Conservation (phyloP, 768 basidiomycete species). For the Podaxis carcinomalis region DNA sequence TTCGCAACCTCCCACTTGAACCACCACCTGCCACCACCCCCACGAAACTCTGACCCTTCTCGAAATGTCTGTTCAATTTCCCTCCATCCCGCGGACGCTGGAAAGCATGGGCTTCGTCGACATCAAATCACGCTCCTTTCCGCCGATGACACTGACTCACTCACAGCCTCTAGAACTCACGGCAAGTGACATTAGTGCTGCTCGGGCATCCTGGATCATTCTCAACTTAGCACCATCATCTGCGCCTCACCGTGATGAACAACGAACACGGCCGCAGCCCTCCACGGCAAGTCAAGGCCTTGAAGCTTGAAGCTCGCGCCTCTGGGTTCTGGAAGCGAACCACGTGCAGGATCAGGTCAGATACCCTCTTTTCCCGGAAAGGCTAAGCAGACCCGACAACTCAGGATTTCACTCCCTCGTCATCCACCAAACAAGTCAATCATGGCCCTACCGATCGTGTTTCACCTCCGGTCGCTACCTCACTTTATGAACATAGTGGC, state of each 20-base stretch:
- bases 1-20: not conserved
- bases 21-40: not conserved
- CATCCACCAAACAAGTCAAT: not conserved
- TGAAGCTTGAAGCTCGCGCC: not conserved
- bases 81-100: slow-evolving; percentile 19
- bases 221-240: not conserved
- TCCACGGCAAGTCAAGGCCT: not conserved
- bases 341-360: not conserved
- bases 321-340: not conserved
- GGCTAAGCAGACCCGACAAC: not conserved
- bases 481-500: not conserved
- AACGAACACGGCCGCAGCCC: not conserved
- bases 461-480: not conserved
- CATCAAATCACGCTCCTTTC: slow-evolving; percentile 1
- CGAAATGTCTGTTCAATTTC: slow-evolving; percentile 10
- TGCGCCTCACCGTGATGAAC: not conserved
- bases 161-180: not conserved
- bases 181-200: no score
- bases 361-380: not conserved
- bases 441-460: slow-evolving; percentile 6
- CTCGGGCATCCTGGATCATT: slow-evolving; percentile 6
- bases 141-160: slow-evolving; percentile 8
- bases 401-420: slow-evolving; percentile 3
- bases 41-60: slow-evolving; percentile 26
- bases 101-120: not conserved